Evolutionary conservation across 768 basidiomycete genomes (phyloP).

Genomic region (Leucosporidium yakuticum): DNA sequence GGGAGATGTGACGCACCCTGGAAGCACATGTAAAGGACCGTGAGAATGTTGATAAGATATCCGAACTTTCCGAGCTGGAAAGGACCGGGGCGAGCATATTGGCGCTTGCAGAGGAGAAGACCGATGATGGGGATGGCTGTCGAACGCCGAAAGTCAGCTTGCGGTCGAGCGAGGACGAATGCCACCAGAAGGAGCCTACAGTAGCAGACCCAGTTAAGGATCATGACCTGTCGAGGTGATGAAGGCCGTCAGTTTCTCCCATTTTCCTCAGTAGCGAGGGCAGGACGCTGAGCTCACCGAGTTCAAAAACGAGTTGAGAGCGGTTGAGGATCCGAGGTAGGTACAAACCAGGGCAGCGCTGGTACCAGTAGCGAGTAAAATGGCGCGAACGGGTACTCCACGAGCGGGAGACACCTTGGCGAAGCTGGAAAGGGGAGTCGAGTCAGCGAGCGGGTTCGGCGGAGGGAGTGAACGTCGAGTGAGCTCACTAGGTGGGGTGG

Average conservation of each 20-base stretch:
- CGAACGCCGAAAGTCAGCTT: not conserved
- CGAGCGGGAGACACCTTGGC: not conserved
- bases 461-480: not conserved
- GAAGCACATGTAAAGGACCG: not conserved
- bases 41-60: not conserved
- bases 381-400: not conserved
- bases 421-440: not conserved
- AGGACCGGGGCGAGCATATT: not conserved
- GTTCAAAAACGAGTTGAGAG: not conserved
- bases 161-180: not conserved
- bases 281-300: not conserved
- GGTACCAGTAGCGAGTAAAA: not conserved
- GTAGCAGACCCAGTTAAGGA: slow-evolving; percentile 1
- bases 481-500: not conserved
- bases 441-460: not conserved
- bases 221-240: not conserved
- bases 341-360: not conserved
- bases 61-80: not conserved
- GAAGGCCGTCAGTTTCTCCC: too few species aligned
- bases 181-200: not conserved
- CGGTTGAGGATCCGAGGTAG: not conserved
- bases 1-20: not conserved
- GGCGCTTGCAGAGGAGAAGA: not conserved
- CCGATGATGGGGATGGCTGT: not conserved
- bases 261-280: too few species aligned